phyloP scores from a whole-genome alignment of 2,329 filamentous ascomycete genomes.

The Scedosporium aurantiacum region DNA sequence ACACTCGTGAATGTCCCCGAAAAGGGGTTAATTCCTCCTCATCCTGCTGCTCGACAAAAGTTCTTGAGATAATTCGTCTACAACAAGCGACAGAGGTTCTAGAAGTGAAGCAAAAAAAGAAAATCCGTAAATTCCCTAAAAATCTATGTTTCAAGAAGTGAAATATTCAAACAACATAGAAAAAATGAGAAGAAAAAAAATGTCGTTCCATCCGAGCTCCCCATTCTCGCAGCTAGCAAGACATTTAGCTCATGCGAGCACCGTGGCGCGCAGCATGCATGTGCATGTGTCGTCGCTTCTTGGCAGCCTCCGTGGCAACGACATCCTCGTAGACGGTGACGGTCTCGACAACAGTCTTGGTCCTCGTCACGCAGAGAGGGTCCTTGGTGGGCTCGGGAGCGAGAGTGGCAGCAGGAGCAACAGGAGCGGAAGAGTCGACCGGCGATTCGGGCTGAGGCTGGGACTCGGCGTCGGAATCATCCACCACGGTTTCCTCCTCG shows the following conservation, averaged over 20 bases:
- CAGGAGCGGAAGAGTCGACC: slow-evolving; percentile 4
- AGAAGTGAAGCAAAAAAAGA: background rate
- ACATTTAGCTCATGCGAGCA: slow-evolving; percentile 17
- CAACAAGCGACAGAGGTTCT: background rate
- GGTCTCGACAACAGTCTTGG: slow-evolving; percentile 31
- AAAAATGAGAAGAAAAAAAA: slow-evolving; percentile 3
- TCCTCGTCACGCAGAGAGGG: slow-evolving; percentile 16
- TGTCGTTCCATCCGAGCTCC: background rate
- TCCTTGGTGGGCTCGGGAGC: slow-evolving; percentile 9
- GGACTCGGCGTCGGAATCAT: background rate
- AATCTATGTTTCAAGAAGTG: slow-evolving; percentile 5
- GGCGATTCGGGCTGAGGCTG: slow-evolving; percentile 2
- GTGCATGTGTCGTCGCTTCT: slow-evolving; percentile 20
- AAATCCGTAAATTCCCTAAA: slow-evolving; percentile 3
- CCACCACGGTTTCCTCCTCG: background rate
- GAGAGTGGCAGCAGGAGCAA: background rate
- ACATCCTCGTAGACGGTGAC: slow-evolving; percentile 26
- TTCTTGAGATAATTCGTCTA: background rate
- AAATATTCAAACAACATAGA: background rate
- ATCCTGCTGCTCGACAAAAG: background rate
- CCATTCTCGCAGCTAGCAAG: too few relatives aligned
- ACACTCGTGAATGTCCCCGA: slow-evolving; percentile 1
- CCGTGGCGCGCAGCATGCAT: slow-evolving; percentile 24
- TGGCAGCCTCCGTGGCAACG: background rate
- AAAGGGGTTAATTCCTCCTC: background rate